These are phyloP conservation scores for Jasminum sambac DNA, from an alignment of 257 asterid species.

Conservation along the genomic window DNA sequence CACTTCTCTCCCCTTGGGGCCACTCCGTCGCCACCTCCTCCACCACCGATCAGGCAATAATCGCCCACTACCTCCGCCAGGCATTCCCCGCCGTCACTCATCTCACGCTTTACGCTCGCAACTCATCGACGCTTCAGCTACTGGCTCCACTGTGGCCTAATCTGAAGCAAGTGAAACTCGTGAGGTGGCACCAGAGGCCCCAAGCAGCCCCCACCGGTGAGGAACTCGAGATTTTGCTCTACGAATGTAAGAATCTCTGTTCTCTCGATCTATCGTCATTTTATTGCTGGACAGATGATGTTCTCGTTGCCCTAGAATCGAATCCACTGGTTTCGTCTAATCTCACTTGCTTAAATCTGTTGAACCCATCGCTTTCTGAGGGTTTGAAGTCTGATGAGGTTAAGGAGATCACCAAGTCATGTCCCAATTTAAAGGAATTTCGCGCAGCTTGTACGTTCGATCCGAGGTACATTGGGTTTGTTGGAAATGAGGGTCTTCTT, in stretches of 20 bases:
- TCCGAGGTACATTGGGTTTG: conserved; percentile 74
- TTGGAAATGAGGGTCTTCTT: conserved; percentile 67
- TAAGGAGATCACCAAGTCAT: conserved; percentile 49
- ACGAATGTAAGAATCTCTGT: conserved; percentile 28
- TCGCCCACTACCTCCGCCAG: conserved; percentile 58
- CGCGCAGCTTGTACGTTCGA: conserved; percentile 74
- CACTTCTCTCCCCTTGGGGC: conserved; percentile 90
- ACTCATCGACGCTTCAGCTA: conserved; percentile 45
- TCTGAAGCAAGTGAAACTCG: conserved; percentile 59
- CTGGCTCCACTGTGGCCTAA: conserved; percentile 53
- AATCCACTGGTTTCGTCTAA: conserved; percentile 40
- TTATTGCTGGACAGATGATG: conserved; percentile 94
- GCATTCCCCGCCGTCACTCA: conserved; percentile 63
- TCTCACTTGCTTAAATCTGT: conserved; percentile 52
- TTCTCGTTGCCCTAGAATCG: conserved; percentile 54
- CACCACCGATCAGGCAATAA: conserved; percentile 42
- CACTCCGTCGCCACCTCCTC: conserved; percentile 47
- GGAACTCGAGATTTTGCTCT: conserved; percentile 52
- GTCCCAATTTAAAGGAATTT: conserved; percentile 63
- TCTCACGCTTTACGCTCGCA: conserved; percentile 62
- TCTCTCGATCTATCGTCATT: conserved; percentile 65
- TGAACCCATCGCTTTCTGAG: conserved; percentile 75
- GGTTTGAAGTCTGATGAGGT: conserved; percentile 80
- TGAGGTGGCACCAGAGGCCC: conserved; percentile 92
- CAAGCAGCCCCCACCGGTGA: conserved; percentile 60